Base-by-base conservation (phyloP, 2,329 filamentous ascomycete species). In the Clonostachys sp. region DNA sequence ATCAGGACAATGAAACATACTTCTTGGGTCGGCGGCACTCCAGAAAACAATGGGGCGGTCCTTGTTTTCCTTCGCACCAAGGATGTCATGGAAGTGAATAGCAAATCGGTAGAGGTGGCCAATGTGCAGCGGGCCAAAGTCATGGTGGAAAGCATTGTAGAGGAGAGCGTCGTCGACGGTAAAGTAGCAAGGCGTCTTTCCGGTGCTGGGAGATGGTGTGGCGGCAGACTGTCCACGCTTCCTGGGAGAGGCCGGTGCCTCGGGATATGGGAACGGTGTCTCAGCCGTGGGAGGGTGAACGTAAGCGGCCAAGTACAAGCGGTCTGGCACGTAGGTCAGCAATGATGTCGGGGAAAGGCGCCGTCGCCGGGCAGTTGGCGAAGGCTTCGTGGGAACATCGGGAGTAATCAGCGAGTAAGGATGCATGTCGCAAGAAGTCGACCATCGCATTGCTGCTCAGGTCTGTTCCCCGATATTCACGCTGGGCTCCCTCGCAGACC, bases 111-210 rank as follows among this genome's bases (percentile, higher is more conserved):
- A 99, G 39, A 99, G 75, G 66, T 99, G 94, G 24, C 94, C 94
- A 57, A 99, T 95, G 73, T 99, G 94, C 50, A 99, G 77, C 60
- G 94, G 94, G 59, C 94, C 94, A 67, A 99, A 99, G 71, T 99
- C 94, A 61, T 95, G 91, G 71, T 97, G 91, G 70, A 99, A 99
- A 34, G 92, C 91, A 67, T 99, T 99, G 78, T 99, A 99, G 42
- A 96, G 79, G 41, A 99, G 83, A 39, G 78, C 86, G 63, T 95
- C 89, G 64, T 99, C 94, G 56, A 97, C 85, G 45, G 90, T 92
- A 70, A 99, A 99, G 73, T 97, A 99, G 64, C 89, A 91, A 1
- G 94, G 94, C 47, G 84, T 72, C 55, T 75, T 53, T 45, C 61
- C 54, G 50, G 45, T 45, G 58, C 51, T 49, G 56, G 59, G 48